A percentile compares a stretch with the other conserved stretches of the same genome.
These are phyloP conservation scores for Xerocomus minutiporus DNA, from an alignment of 1,284 basidiomycete species.

Conservation along the genomic window DNA sequence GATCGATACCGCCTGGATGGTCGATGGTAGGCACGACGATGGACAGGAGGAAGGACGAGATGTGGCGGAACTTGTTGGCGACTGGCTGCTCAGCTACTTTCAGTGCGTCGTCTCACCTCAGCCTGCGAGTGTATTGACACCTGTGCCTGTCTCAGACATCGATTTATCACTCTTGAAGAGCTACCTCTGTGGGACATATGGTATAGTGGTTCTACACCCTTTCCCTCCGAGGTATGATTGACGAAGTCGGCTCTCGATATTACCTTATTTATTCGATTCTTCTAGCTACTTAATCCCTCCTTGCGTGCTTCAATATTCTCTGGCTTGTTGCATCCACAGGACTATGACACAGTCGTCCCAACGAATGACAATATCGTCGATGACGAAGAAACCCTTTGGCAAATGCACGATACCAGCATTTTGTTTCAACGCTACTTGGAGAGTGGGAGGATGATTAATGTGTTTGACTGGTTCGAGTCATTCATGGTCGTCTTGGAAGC, in stretches of 20 bases:
- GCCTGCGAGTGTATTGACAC: neutral
- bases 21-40: conserved; percentile 21
- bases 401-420: conserved; percentile 66
- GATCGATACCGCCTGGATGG: conserved; percentile 30
- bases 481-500: conserved; percentile 60
- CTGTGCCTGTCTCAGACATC: conserved; percentile 32
- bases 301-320: conserved; percentile 54
- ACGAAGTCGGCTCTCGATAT: neutral
- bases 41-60: conserved; percentile 3
- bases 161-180: conserved; percentile 46
- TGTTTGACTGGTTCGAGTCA: conserved; percentile 77
- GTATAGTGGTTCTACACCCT: conserved; percentile 60
- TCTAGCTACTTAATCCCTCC: conserved; percentile 65
- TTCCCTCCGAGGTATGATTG: conserved; percentile 55
- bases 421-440: conserved; percentile 72
- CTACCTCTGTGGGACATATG: conserved; percentile 61
- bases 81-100: conserved; percentile 50
- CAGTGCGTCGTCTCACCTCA: conserved; percentile 36
- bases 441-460: conserved; percentile 72
- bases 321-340: conserved; percentile 56
- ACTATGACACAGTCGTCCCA: conserved; percentile 34
- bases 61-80: conserved; percentile 31
- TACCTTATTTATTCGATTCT: conserved; percentile 13
- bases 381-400: conserved; percentile 36
- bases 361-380: conserved; percentile 11